Conservation (phyloP, 306 rosid genomes). For the Cotoneaster glaucophyllus region DNA sequence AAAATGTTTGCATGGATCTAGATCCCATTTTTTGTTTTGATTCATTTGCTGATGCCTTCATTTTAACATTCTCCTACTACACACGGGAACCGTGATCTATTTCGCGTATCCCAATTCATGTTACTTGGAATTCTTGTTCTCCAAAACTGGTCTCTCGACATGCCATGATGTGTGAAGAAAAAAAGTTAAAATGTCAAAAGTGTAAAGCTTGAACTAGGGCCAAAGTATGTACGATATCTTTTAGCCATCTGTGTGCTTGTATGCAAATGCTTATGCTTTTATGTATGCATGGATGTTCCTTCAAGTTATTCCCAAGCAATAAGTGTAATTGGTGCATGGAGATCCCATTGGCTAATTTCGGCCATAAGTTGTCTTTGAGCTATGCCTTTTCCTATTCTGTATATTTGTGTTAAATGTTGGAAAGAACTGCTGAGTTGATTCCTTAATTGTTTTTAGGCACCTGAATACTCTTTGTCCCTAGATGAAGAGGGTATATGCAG, state of each 20-base stretch:
- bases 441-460: constrained; percentile 70
- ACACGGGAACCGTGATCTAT: not conserved
- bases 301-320: not conserved
- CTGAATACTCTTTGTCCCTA: constrained; percentile 78
- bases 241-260: not conserved
- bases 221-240: not conserved
- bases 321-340: not conserved
- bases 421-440: constrained; percentile 14
- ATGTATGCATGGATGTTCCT: not conserved
- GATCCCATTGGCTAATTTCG: not conserved
- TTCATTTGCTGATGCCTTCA: not conserved
- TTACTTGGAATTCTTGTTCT: not conserved
- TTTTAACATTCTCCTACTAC: not conserved
- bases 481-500: constrained; percentile 91
- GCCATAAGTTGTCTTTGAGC: not conserved
- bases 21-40: not conserved
- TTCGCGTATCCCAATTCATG: not conserved
- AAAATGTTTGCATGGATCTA: constrained; percentile 1
- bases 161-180: not conserved
- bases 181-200: not conserved
- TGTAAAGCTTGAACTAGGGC: not conserved
- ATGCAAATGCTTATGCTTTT: not conserved
- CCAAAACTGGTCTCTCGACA: not conserved
- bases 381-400: not conserved
- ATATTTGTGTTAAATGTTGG: not conserved